These are phyloP conservation scores for Thymus quinquecostatus DNA, from an alignment of 257 asterid genomes.

Conservation along the genomic window DNA sequence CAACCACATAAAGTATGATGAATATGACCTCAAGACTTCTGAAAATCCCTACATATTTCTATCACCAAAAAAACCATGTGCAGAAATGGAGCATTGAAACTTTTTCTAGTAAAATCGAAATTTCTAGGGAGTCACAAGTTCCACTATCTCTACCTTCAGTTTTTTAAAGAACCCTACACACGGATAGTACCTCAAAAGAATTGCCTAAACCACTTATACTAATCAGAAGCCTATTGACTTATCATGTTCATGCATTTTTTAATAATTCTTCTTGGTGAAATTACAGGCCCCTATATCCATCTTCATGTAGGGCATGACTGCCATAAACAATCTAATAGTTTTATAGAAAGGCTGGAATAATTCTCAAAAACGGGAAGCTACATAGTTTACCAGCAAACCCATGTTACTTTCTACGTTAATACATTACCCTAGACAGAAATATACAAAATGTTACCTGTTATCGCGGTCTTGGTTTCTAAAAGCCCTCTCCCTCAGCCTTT, in stretches of 20 bases:
- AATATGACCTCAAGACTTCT: not conserved
- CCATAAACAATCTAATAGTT: no score
- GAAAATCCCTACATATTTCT: not conserved
- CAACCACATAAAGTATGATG: constrained; percentile 2
- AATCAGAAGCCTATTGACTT: no score
- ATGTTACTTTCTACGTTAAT: constrained; percentile 6
- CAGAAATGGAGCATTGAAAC: not conserved
- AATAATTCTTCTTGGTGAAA: no score
- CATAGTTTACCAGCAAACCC: not conserved
- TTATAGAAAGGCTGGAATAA: not conserved
- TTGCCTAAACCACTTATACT: no score
- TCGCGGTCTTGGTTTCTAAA: constrained; percentile 47
- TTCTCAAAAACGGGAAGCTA: not conserved
- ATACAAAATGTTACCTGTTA: constrained; percentile 46
- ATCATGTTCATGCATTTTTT: no score
- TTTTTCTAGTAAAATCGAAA: not conserved
- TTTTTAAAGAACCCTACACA: not conserved
- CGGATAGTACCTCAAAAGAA: no score
- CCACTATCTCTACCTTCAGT: not conserved
- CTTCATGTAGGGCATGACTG: no score
- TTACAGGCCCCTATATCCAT: no score
- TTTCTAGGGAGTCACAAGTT: constrained; percentile 3
- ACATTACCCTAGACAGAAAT: not conserved
- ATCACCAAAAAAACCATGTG: not conserved
- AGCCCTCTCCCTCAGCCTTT: constrained; percentile 43